Conservation (phyloP, 768 basidiomycete genomes). For the Dioszegia crocea region DNA sequence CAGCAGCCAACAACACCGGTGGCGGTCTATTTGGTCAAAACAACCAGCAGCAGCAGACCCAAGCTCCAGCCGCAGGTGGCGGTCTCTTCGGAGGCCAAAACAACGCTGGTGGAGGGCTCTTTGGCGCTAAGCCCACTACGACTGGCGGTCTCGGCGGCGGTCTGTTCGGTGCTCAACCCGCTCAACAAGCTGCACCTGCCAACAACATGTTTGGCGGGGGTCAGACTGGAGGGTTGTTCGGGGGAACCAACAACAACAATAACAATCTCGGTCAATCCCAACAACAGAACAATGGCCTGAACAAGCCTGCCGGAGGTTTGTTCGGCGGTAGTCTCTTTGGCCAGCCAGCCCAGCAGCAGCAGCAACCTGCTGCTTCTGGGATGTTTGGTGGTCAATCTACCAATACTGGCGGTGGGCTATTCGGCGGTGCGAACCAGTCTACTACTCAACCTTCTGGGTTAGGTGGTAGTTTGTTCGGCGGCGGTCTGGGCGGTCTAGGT, state of each 20-base stretch:
- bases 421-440: constrained; percentile 33
- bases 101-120: constrained; percentile 14
- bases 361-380: constrained; percentile 27
- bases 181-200: background rate
- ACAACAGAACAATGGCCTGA: constrained; percentile 39
- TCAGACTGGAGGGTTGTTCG: constrained; percentile 23
- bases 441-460: constrained; percentile 26
- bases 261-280: constrained; percentile 43
- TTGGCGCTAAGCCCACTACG: constrained; percentile 53
- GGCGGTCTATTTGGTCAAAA: constrained; percentile 42
- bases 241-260: constrained; percentile 19
- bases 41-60: constrained; percentile 48
- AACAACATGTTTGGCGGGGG: constrained; percentile 12
- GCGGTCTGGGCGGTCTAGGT: constrained; percentile 22
- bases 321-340: constrained; percentile 30
- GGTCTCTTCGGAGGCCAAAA: constrained; percentile 26
- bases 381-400: constrained; percentile 21
- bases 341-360: constrained; percentile 36
- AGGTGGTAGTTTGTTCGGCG: constrained; percentile 56
- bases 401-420: constrained; percentile 34
- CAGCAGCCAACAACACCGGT: constrained; percentile 25
- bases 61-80: constrained; percentile 30
- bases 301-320: constrained; percentile 31
- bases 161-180: constrained; percentile 19
- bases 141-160: constrained; percentile 50